Percentiles rank a stretch among this genome's conserved stretches.
Evolutionary conservation across 352 stramenopile genomes (phyloP).

Genomic region (Albugo candida): DNA sequence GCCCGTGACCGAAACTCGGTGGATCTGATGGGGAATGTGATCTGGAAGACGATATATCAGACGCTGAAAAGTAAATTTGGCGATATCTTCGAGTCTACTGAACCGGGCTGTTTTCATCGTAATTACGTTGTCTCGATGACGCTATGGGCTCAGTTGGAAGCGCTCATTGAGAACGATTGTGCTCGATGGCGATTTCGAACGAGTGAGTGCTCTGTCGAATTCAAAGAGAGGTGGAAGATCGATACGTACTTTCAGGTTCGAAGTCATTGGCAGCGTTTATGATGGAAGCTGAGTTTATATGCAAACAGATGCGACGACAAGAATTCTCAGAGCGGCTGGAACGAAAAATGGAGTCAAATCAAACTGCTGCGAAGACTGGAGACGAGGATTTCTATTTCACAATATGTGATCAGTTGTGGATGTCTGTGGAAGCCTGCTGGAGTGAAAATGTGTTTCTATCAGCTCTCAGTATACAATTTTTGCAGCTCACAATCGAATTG

Average conservation of each 20-base stretch:
- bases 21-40: slow-evolving; percentile 58
- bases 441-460: slow-evolving; percentile 27
- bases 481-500: too few species aligned
- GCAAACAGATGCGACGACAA: slow-evolving; percentile 18
- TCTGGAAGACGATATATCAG: slow-evolving; percentile 62
- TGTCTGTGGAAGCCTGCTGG: slow-evolving; percentile 35
- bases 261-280: background rate
- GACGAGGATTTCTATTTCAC: slow-evolving; percentile 15
- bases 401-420: slow-evolving; percentile 27
- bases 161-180: slow-evolving; percentile 28
- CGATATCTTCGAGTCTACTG: slow-evolving; percentile 63
- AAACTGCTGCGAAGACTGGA: slow-evolving; percentile 1
- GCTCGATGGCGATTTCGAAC: slow-evolving; percentile 45
- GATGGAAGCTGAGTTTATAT: background rate
- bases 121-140: slow-evolving; percentile 62
- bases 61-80: slow-evolving; percentile 40
- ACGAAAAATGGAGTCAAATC: slow-evolving; percentile 8
- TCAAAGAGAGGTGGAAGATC: slow-evolving; percentile 79
- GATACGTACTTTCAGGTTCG: slow-evolving; percentile 66
- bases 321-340: slow-evolving; percentile 27
- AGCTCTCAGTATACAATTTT: slow-evolving; percentile 10
- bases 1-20: slow-evolving; percentile 35
- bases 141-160: slow-evolving; percentile 38
- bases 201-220: slow-evolving; percentile 52
- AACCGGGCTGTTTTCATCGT: slow-evolving; percentile 59